Conservation (phyloP, 331 rosid species). For the Prunus yedoensis region DNA sequence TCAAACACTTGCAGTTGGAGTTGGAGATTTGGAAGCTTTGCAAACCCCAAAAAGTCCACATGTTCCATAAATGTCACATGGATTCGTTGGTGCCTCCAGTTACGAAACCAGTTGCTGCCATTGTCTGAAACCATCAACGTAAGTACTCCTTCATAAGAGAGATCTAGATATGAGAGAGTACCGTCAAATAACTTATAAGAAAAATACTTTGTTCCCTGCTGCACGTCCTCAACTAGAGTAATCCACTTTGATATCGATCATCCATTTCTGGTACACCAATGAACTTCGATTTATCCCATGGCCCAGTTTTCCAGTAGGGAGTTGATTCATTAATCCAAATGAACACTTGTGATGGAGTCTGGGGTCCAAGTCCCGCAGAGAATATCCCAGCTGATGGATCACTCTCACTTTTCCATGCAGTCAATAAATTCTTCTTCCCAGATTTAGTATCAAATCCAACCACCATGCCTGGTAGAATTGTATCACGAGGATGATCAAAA, state of each 20-base stretch:
- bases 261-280: background rate
- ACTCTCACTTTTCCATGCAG: constrained; percentile 20
- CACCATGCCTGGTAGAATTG: background rate
- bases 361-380: background rate
- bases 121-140: fast-evolving
- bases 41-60: constrained; percentile 28
- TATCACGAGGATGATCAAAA: constrained; percentile 11
- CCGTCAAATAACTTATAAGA: background rate
- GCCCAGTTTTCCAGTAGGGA: constrained; percentile 32
- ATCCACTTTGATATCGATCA: background rate
- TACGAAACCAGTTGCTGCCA: background rate
- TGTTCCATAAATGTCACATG: constrained; percentile 14
- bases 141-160: constrained; percentile 6
- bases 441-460: constrained; percentile 11
- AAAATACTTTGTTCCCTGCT: background rate
- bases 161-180: background rate
- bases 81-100: background rate
- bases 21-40: background rate
- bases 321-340: constrained; percentile 22
- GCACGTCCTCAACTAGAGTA: background rate
- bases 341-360: constrained; percentile 8
- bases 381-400: constrained; percentile 29
- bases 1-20: constrained; percentile 24
- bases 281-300: constrained; percentile 28
- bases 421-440: background rate